Evolutionary conservation across 2,329 filamentous ascomycete genomes (phyloP), one percentile per base, ranked within the genome.

Genomic region (Akanthomyces dipterigenus): DNA sequence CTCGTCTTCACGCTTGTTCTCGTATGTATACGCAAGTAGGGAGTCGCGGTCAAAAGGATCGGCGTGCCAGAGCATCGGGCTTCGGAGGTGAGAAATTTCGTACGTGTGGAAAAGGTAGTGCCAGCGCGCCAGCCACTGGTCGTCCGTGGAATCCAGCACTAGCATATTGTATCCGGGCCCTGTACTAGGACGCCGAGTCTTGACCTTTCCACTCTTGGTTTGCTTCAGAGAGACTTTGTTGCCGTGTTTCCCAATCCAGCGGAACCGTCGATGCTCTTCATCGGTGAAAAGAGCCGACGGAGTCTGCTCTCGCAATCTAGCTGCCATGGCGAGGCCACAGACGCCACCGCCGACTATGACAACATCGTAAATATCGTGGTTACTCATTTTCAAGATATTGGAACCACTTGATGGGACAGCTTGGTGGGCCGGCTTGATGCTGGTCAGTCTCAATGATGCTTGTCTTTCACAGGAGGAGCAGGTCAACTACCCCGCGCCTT

Each of bases 221-320:
- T 75, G 69, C 61, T 85, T 87, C 63, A 88, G 76, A 8, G 79
- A 78, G 72, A 86, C 83, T 34, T 83, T 82, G 31, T 79, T 79
- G 31, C 81, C 80, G 68, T 90, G 83, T 61, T 86, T 87, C 62
- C 80, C 81, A 61, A 91, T 87, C 87, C 89, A 92, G 71, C 90
- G 85, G 70, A 90, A 93, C n/a, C 90, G 81, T 46, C 88, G 85
- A 68, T 93, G 89, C 69, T 93, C 90, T 66, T 90, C 88, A 69
- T 93, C 89, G 0, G 90, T 93, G 73, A 93, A 93, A 57, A 92
- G 84, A 1, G 90, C 89, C 0, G 88, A 90, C 0, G 90, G 90
- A 0, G 88, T 89, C 60, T 82, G 79, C 72, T 93, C 90, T 46
- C 83, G 81, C 1, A 93, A 80, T 4, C 90, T 82, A 1, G 89